Conservation (phyloP, 2,329 filamentous ascomycete species). For the Xylaria polymorpha region DNA sequence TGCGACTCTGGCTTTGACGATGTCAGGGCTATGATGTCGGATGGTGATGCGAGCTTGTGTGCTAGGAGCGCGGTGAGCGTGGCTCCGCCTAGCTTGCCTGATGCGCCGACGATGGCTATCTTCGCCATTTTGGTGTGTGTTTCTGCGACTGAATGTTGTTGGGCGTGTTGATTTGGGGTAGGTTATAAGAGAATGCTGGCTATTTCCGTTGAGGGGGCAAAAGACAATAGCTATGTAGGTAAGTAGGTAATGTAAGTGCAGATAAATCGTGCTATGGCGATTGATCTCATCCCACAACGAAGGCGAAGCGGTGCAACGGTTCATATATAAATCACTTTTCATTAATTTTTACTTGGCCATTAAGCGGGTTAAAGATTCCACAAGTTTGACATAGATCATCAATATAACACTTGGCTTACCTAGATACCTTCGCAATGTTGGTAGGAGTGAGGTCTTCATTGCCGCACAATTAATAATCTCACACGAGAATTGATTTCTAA, state of each 20-base stretch:
- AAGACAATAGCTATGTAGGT: not conserved
- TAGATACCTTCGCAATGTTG: not conserved
- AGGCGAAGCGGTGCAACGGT: not conserved
- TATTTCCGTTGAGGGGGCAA: not conserved
- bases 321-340: slow-evolving; percentile 12
- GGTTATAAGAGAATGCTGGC: not conserved
- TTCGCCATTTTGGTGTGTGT: slow-evolving; percentile 42
- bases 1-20: slow-evolving; percentile 58
- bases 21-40: slow-evolving; percentile 49
- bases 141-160: not conserved
- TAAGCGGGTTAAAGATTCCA: not conserved
- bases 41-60: slow-evolving; percentile 47
- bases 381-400: not conserved
- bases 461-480: slow-evolving; percentile 18
- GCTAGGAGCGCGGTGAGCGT: slow-evolving; percentile 61
- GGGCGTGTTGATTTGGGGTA: not conserved
- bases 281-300: not conserved
- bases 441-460: not conserved
- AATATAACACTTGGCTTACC: not conserved
- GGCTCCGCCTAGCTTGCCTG: slow-evolving; percentile 64
- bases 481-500: not conserved
- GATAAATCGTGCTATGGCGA: not conserved
- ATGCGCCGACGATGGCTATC: slow-evolving; percentile 62
- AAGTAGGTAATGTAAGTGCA: not conserved
- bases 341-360: not conserved